Conservation (phyloP, 78 protist genomes). For the Chrysochromulina parva region DNA sequence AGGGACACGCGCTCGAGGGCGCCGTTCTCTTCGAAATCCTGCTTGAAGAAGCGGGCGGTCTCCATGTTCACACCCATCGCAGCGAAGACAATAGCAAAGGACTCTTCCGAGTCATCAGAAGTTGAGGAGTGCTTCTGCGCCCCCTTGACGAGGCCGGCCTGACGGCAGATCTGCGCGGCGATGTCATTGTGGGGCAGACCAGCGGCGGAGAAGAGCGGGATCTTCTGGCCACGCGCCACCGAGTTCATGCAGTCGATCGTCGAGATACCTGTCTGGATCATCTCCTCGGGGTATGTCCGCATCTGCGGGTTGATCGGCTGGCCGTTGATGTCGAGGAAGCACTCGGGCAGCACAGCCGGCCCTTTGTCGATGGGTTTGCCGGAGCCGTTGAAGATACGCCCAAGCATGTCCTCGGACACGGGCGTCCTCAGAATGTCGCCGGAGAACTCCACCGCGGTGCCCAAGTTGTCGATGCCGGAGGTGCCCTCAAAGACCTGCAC, state of each 20-base stretch:
- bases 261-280: slow-evolving; percentile 99
- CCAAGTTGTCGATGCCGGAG: slow-evolving; percentile 94
- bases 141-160: slow-evolving; percentile 92
- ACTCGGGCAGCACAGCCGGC: slow-evolving; percentile 95
- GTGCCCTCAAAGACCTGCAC: slow-evolving; percentile 99
- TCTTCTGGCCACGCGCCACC: slow-evolving; percentile 99
- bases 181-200: slow-evolving; percentile 99
- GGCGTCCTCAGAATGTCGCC: slow-evolving; percentile 92
- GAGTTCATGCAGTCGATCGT: slow-evolving; percentile 98
- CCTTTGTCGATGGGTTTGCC: slow-evolving; percentile 98
- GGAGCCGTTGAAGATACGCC: slow-evolving; percentile 98
- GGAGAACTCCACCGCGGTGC: slow-evolving; percentile 91
- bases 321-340: slow-evolving; percentile 92
- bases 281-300: slow-evolving; percentile 98
- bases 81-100: slow-evolving; percentile 99
- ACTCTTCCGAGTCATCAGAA: slow-evolving; percentile 86
- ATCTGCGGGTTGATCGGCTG: slow-evolving; percentile 97
- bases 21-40: slow-evolving; percentile 97
- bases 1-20: slow-evolving; percentile 87
- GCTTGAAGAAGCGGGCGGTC: slow-evolving; percentile 99
- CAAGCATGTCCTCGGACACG: slow-evolving; percentile 98
- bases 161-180: slow-evolving; percentile 99
- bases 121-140: slow-evolving; percentile 43
- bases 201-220: slow-evolving; percentile 99
- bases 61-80: slow-evolving; percentile 99